These are phyloP conservation scores for Globisporangium splendens DNA, from an alignment of 352 stramenopile species.

Conservation along the genomic window DNA sequence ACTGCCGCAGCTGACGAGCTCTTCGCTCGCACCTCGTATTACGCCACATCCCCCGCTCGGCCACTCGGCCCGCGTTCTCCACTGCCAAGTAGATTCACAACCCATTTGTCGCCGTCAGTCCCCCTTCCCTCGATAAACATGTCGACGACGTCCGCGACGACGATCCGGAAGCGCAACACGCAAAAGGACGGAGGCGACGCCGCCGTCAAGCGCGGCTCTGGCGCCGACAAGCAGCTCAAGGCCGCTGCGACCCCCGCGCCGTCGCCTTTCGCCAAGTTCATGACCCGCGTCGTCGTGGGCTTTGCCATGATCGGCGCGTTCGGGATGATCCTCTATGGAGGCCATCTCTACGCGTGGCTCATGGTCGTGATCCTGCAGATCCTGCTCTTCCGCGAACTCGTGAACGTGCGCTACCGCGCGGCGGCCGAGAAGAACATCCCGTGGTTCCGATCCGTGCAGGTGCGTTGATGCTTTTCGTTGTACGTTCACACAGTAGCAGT, in stretches of 20 bases:
- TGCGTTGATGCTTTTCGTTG: background rate
- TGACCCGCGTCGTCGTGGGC: slow-evolving; percentile 70
- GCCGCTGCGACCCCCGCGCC: slow-evolving; percentile 10
- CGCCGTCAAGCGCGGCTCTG: background rate
- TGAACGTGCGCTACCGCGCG: slow-evolving; percentile 96
- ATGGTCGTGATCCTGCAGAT: slow-evolving; percentile 87
- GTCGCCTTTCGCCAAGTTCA: slow-evolving; percentile 53
- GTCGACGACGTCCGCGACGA: slow-evolving; percentile 13
- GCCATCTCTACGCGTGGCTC: slow-evolving; percentile 78
- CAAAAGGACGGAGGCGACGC: slow-evolving; percentile 16
- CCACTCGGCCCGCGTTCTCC: background rate
- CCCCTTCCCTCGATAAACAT: slow-evolving; percentile 6
- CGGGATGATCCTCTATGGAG: slow-evolving; percentile 69
- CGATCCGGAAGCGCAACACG: slow-evolving; percentile 42
- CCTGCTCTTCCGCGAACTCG: slow-evolving; percentile 95
- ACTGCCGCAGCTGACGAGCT: background rate
- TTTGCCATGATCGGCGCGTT: slow-evolving; percentile 77
- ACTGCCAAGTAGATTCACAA: no score
- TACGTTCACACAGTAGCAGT: background rate
- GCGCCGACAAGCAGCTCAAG: slow-evolving; percentile 26
- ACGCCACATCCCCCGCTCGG: background rate
- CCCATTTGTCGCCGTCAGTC: no score
- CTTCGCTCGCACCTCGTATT: background rate
- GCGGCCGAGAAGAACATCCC: slow-evolving; percentile 95
- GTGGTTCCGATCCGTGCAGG: slow-evolving; percentile 95